phyloP scores from a whole-genome alignment of 306 rosid genomes.

The Vachellia collinsii region DNA sequence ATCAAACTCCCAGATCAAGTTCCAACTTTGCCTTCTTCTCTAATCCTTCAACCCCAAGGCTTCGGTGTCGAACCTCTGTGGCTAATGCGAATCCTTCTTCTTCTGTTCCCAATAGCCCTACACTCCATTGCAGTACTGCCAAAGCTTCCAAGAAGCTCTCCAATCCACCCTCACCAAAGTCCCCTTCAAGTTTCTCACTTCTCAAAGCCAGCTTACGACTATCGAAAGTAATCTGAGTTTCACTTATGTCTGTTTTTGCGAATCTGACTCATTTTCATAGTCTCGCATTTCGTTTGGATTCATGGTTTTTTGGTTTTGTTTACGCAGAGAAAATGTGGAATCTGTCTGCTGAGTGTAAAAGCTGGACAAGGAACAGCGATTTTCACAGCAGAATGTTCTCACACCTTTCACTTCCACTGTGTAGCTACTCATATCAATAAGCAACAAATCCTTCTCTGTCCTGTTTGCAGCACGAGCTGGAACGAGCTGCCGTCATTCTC shows the following conservation, averaged over 20 bases:
- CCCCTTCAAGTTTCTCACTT: conserved; percentile 83
- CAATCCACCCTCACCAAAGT: conserved; percentile 73
- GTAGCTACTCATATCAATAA: conserved; percentile 62
- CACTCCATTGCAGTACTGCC: conserved; percentile 57
- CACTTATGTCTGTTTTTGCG: background rate
- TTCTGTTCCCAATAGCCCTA: conserved; percentile 76
- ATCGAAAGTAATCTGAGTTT: conserved; percentile 55
- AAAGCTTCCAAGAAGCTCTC: conserved; percentile 50
- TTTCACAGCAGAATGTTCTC: conserved; percentile 95
- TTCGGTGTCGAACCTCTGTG: conserved; percentile 77
- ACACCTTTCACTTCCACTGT: conserved; percentile 88
- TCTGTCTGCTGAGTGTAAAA: conserved; percentile 73
- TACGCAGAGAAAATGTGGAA: conserved; percentile 86
- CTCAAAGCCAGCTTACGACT: conserved; percentile 67
- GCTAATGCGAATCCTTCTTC: conserved; percentile 46
- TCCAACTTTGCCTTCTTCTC: conserved; percentile 85
- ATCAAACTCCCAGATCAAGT: conserved; percentile 59
- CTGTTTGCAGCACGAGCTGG: conserved; percentile 78
- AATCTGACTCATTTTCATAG: background rate
- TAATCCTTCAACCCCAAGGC: conserved; percentile 77
- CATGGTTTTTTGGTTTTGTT: background rate
- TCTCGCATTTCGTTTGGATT: background rate
- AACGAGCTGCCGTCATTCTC: conserved; percentile 74
- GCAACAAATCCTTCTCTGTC: conserved; percentile 64
- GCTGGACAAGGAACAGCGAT: conserved; percentile 81